Base-by-base conservation (phyloP, 2,329 filamentous ascomycete genomes). In the Ramichloridium luteum region DNA sequence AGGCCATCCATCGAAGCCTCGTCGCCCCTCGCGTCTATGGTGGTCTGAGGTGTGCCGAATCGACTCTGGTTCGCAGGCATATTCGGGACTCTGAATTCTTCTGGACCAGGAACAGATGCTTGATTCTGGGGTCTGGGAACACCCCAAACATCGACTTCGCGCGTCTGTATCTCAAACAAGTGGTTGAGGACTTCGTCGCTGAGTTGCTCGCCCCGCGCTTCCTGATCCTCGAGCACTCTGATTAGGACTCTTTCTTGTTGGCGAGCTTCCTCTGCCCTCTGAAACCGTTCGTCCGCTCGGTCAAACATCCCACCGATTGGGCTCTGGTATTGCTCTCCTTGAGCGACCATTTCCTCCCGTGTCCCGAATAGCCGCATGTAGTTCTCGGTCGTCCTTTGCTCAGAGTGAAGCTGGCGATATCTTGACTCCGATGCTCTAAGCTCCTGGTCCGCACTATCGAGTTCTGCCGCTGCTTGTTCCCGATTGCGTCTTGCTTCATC, bases 261-360 rank as follows among this genome's bases (percentile, higher is more conserved):
- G 11, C 55, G 46, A 5, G 51, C 47, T 34, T 53, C 51, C 37
- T 65, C 62, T 1, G 60, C 61, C 30, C 51, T 54, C 17, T 54
- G 51, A 40, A 64, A 64, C 5, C 61, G 51, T 12, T 58, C 57
- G 35, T 49, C 54, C 2, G 63, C 62, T 29, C 62, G 45, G 12
- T 49, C 56, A 44, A 63, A 67, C 59, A 67, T 60, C 37, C 55
- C 53, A 12, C 59, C 56, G 9, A 67, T 58, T 0, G 64, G 64
- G n/a, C 58, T 62, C 34, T 62, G 56, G 39, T 66, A 67, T 17
- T 61, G 56, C 3, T 64, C 61, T n/a, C 54, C 55, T 35, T 54
- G 49, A 3, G 54, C 55, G n/a, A 60, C 48, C 31, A 66, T 51
- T 8, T 66, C 61, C 38, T 67, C 63, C 8, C 61, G 47, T 0